Conservation (phyloP, 2,329 filamentous ascomycete genomes). For the Podosphaera xanthii region DNA sequence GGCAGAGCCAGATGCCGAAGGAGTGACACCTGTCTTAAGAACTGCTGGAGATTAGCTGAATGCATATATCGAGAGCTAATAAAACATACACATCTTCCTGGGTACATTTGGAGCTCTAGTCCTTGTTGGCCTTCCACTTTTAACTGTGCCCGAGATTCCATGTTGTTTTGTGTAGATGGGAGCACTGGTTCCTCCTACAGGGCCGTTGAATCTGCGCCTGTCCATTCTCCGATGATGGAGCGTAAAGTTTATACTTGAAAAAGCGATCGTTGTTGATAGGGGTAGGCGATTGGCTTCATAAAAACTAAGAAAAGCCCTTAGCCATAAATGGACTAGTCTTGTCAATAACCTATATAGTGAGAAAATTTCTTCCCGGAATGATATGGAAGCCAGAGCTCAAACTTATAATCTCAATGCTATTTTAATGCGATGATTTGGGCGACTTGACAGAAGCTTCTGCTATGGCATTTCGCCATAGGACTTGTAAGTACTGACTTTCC, state of each 20-base stretch:
- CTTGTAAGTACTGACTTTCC: too few species aligned
- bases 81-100: slow-evolving; percentile 60
- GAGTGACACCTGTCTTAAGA: slow-evolving; percentile 75
- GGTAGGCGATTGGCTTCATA: too few species aligned
- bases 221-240: slow-evolving; percentile 23
- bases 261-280: not conserved
- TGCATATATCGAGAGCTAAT: not conserved
- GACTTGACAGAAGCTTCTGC: too few species aligned
- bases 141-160: slow-evolving; percentile 22
- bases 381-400: not conserved
- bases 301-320: not conserved
- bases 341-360: not conserved
- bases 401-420: not conserved
- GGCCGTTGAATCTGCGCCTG: slow-evolving; percentile 75
- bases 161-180: slow-evolving; percentile 40
- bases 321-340: not conserved
- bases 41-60: slow-evolving; percentile 26
- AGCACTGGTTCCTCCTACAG: slow-evolving; percentile 50
- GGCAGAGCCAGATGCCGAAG: slow-evolving; percentile 80
- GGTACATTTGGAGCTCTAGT: slow-evolving; percentile 45
- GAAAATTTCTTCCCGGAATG: not conserved
- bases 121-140: slow-evolving; percentile 26
- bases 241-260: not conserved
- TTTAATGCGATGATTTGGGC: not conserved
- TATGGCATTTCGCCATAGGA: too few species aligned